Base-by-base conservation (phyloP, 1,284 basidiomycete genomes). In the Trametes sp. region DNA sequence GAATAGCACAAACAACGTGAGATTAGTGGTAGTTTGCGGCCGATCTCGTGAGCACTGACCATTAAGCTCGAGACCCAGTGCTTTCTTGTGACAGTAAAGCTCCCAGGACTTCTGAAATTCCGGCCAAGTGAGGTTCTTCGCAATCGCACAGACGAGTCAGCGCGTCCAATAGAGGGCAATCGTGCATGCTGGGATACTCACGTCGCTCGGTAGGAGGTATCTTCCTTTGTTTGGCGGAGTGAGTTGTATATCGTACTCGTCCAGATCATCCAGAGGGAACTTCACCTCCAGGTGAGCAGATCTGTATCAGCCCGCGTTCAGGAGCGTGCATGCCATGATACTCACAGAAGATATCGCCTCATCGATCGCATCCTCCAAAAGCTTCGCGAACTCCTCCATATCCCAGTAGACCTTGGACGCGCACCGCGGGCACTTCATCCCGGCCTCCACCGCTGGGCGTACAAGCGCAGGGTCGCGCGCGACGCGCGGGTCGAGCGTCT, bases 271-370 rank as follows among this genome's bases (percentile, higher is more conserved):
- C 31, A 53, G 28, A 21, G 33, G 10, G 16, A 65, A 35, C 44
- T 59, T 23, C 4, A 57, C 58, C 62, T 52, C n/a, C 9, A 4
- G 7, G 19, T 19, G 24, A 26, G 6, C 24, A 41, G 14, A 41
- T n/a, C 38, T 19, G 38, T 36, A 41, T 14, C 6, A 41, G 14
- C 4, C 16, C 16, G 7, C 38, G 14, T 4, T 19, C 13, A 41
- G 16, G n/a, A 41, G 14, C 3, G 13, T 19, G 38, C 16, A n/a
- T 19, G 28, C 19, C 31, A 16, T n/a, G n/a, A 35, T 24, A 44
- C 63, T 57, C 45, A 65, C 64, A 42, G 29, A 35, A 31, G 46
- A 48, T n/a, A 65, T 59, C 2, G 64, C 64, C 33, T 65, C 64
- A 21, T 57, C 60, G 26, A 62, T 38, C 24, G 54, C 64, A 9